A percentile compares a stretch with the other conserved stretches of the same genome.
phyloP scores from a whole-genome alignment of 2,329 filamentous ascomycete genomes.

The Cladophialophora bantiana region DNA sequence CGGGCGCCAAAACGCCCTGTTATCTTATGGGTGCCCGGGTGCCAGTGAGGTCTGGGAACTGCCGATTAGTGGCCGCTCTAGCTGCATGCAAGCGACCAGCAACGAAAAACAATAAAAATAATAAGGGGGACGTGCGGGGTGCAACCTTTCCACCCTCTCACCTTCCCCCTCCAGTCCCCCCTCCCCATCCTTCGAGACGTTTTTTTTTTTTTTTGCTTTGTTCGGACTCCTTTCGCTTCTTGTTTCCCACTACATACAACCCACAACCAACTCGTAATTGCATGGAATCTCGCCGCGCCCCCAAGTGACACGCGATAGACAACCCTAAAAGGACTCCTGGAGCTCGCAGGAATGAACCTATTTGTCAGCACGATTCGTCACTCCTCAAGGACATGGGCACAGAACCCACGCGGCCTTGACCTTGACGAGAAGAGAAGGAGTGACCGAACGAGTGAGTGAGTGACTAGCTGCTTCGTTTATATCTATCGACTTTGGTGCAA shows the following conservation, averaged over 20 bases:
- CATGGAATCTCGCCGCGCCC: background rate
- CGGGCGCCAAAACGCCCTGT: background rate
- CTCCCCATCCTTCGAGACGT: background rate
- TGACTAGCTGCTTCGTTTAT: background rate
- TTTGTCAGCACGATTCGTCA: background rate
- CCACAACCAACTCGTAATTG: background rate
- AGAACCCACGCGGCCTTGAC: background rate
- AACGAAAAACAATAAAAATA: background rate
- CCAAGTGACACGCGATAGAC: background rate
- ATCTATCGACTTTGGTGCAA: background rate
- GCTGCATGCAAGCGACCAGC: background rate
- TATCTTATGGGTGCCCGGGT: background rate
- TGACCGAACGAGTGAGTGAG: background rate
- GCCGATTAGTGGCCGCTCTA: conserved; percentile 9
- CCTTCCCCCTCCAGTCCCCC: background rate
- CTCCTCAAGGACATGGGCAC: background rate
- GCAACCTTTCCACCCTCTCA: too few relatives aligned
- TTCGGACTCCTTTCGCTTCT: background rate
- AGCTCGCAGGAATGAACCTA: background rate
- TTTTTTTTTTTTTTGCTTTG: background rate
- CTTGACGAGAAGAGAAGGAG: background rate
- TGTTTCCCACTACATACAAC: background rate
- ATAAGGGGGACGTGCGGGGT: background rate
- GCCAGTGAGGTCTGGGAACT: conserved; percentile 21
- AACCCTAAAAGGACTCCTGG: background rate